phyloP scores from a whole-genome alignment of 495 filamentous ascomycete genomes.

The Corynascus novoguineensis region DNA sequence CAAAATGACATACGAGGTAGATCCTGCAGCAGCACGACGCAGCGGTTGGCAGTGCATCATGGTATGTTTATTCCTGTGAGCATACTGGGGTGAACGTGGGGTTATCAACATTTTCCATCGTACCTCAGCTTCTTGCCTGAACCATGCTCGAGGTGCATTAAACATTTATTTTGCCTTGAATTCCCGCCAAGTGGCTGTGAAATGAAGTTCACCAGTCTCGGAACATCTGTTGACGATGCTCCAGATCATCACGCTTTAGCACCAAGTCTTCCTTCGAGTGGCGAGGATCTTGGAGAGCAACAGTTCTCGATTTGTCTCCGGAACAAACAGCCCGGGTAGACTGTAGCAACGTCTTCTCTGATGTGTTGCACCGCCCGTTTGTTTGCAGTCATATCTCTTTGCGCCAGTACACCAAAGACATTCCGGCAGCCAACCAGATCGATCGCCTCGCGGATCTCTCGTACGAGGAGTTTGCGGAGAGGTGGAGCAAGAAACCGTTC shows the following conservation, averaged over 20 bases:
- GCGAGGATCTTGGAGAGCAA: constrained; percentile 83
- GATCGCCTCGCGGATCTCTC: constrained; percentile 61
- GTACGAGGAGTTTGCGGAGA: constrained; percentile 63
- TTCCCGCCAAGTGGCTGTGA: not conserved
- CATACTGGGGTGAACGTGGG: not conserved
- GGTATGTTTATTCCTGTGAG: not conserved
- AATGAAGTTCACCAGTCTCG: not conserved
- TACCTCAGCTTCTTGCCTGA: not conserved
- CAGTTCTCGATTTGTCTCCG: constrained; percentile 59
- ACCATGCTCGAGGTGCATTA: too few relatives aligned
- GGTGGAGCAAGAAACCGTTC: constrained; percentile 80
- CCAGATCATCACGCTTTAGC: constrained; percentile 25
- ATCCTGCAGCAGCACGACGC: not conserved
- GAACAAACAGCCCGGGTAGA: constrained; percentile 49
- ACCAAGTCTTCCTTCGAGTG: constrained; percentile 52
- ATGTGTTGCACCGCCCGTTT: constrained; percentile 85
- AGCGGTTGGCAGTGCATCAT: not conserved
- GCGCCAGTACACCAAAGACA: constrained; percentile 58
- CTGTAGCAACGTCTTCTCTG: constrained; percentile 82
- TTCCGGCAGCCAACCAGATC: constrained; percentile 70
- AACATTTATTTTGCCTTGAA: not conserved
- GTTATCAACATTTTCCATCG: not conserved
- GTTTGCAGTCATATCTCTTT: constrained; percentile 75
- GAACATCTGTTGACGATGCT: constrained; percentile 12
- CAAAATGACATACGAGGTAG: not conserved